phyloP scores from a whole-genome alignment of 352 stramenopile genomes.

The Albugo candida region DNA sequence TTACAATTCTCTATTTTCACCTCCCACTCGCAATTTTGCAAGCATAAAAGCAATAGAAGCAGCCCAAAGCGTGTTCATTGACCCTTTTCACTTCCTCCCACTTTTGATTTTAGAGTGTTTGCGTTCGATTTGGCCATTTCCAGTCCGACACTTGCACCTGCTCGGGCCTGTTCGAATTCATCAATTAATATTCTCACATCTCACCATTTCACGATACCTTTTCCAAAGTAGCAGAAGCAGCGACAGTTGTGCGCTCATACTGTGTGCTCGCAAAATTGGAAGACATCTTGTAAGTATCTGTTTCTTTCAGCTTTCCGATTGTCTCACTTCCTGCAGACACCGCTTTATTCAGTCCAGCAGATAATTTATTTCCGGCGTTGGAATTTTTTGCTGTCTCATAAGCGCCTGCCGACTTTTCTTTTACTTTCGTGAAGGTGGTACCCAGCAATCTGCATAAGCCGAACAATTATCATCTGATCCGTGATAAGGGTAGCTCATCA shows the following conservation, averaged over 20 bases:
- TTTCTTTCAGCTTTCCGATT: conserved; percentile 65
- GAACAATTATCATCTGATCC: neutral
- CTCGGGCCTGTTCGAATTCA: conserved; percentile 20
- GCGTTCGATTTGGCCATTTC: conserved; percentile 70
- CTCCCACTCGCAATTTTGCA: no score
- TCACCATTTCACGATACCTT: conserved; percentile 18
- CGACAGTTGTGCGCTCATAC: conserved; percentile 38
- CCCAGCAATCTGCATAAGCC: conserved; percentile 26
- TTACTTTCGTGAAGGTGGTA: conserved; percentile 39
- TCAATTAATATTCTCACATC: neutral
- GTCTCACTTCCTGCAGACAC: conserved; percentile 44
- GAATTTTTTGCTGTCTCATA: conserved; percentile 61
- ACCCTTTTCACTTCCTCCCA: neutral
- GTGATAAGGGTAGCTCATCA: neutral
- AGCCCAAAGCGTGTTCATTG: no score
- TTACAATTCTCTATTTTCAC: no score
- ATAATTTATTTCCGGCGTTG: conserved; percentile 46
- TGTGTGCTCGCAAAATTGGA: conserved; percentile 30
- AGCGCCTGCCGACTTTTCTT: conserved; percentile 49
- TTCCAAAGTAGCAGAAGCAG: conserved; percentile 44
- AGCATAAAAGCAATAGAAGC: no score
- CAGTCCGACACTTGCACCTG: conserved; percentile 30
- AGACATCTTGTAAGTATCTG: conserved; percentile 72
- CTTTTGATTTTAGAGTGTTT: conserved; percentile 9
- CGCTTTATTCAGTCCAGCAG: conserved; percentile 36